Base-by-base conservation (phyloP, 257 asterid genomes). In the Solanum sejunctum region DNA sequence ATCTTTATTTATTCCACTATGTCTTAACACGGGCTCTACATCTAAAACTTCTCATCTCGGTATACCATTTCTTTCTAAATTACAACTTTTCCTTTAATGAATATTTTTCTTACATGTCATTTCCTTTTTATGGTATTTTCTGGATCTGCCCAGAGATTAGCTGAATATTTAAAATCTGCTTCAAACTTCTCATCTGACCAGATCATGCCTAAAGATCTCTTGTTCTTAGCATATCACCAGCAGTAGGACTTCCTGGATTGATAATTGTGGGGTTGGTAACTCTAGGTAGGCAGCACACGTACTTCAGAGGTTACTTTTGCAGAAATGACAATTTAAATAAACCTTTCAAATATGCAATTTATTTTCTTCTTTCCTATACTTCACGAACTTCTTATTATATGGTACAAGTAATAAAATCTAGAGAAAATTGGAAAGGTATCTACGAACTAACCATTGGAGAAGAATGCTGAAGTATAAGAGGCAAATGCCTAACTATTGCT, bases 401-500 rank as follows among this genome's bases (percentile, higher is more conserved):
- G 66, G 83, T 43, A 45, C n/a, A 20, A 66, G 57, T 82, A 61
- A 26, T 51, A 66, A 75, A 16, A 32, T 70, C 9, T 21, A 58
- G 57, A 55, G 80, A 81, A 61, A 82, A 58, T 70, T 17, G 16
- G 57, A 80, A 47, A 72, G 63, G 67, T 82, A 69, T 80, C 16
- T 21, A 64, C 52, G 56, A 87, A 89, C 98, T 84, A 85, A 96
- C 99, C 98, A 93, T 90, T 79, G 94, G 89, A 73, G 98, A 94
- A 89, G 95, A 89, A 91, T 96, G 96, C 87, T 85, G 90, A 85
- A 92, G 88, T 75, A 92, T 88, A 63, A 88, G 86, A 86, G 97
- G 98, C 93, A 96, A 88, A 88, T 93, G 98, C 88, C 89, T 91
- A 84, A 54, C 87, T 81, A 91, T 92, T 84, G 94, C 94, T 92